These are phyloP conservation scores for Cytospora piceicola DNA, from an alignment of 2,329 filamentous ascomycete genomes.

Conservation along the genomic window DNA sequence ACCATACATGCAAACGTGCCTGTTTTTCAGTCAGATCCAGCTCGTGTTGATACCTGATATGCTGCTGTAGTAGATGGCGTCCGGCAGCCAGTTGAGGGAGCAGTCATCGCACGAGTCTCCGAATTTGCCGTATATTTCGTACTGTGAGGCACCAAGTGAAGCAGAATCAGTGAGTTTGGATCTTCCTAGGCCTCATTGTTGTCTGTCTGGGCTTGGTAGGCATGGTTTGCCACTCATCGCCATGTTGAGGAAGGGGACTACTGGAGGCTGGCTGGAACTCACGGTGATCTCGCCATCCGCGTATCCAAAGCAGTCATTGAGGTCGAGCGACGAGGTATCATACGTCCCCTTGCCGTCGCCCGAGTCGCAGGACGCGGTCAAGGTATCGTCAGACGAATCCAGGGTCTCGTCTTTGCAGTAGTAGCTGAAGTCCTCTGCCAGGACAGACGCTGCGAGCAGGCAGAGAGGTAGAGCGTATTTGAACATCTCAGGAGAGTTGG, in stretches of 20 bases:
- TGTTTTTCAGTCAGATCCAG: too few relatives aligned
- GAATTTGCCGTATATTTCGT: neutral
- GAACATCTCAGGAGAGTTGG: neutral
- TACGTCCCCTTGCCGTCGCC: conserved; percentile 1
- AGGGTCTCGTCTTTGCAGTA: neutral
- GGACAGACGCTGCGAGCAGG: neutral
- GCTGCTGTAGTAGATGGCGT: too few relatives aligned
- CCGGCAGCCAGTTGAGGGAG: neutral
- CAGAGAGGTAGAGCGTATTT: neutral
- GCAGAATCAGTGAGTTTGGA: neutral
- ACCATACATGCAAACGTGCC: too few relatives aligned
- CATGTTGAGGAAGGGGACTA: too few relatives aligned
- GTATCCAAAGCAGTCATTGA: neutral
- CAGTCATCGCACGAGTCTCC: neutral
- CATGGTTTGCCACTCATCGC: too few relatives aligned
- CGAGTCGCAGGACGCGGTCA: neutral
- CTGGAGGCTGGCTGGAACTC: neutral
- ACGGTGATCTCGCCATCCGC: neutral
- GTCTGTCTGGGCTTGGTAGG: too few relatives aligned
- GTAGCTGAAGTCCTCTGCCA: neutral
- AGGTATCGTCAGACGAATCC: neutral
- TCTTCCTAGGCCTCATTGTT: too few relatives aligned
- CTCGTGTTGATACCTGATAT: too few relatives aligned
- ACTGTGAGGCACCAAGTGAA: neutral
- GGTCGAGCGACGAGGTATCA: neutral